Evolutionary conservation across 1,284 basidiomycete species (phyloP).

Genomic region (Thelephora terrestris): DNA sequence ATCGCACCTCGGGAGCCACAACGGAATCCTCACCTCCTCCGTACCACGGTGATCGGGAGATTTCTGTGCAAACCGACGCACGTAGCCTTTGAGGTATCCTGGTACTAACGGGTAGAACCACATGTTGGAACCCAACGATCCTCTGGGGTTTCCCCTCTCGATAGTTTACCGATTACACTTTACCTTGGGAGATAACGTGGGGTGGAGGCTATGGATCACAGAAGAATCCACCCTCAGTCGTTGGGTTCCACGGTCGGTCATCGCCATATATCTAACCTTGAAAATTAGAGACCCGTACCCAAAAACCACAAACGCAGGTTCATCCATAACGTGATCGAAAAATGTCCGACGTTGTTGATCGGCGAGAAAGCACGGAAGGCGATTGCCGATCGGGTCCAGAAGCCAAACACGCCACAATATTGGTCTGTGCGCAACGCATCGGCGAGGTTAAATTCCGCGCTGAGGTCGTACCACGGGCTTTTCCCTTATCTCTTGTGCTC

Average conservation of each 20-base stretch:
- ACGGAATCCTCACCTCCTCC: conserved; percentile 43
- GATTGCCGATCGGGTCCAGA: too few relatives aligned
- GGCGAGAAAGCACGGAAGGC: too few relatives aligned
- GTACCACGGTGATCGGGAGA: conserved; percentile 85
- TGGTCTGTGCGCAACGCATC: neutral
- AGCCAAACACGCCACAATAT: too few relatives aligned
- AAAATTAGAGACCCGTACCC: conserved; percentile 79
- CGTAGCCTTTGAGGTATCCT: conserved; percentile 80
- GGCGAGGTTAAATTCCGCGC: neutral
- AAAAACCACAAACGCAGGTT: conserved; percentile 58
- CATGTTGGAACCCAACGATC: neutral
- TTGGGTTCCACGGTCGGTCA: neutral
- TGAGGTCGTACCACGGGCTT: too few relatives aligned
- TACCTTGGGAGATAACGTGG: conserved; percentile 52
- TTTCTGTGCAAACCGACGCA: conserved; percentile 77
- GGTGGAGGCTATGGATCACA: conserved; percentile 51
- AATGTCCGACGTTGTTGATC: neutral
- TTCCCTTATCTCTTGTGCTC: conserved; percentile 71
- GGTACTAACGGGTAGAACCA: conserved; percentile 34
- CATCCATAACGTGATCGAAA: conserved; percentile 5
- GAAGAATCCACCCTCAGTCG: neutral
- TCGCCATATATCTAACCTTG: conserved; percentile 36
- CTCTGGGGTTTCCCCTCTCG: neutral
- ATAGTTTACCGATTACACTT: conserved; percentile 1
- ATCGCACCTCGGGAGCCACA: neutral